Evolutionary conservation across 1,284 basidiomycete genomes (phyloP), one percentile per base, ranked within the genome.

Genomic region (Apiotrichum siamense): DNA sequence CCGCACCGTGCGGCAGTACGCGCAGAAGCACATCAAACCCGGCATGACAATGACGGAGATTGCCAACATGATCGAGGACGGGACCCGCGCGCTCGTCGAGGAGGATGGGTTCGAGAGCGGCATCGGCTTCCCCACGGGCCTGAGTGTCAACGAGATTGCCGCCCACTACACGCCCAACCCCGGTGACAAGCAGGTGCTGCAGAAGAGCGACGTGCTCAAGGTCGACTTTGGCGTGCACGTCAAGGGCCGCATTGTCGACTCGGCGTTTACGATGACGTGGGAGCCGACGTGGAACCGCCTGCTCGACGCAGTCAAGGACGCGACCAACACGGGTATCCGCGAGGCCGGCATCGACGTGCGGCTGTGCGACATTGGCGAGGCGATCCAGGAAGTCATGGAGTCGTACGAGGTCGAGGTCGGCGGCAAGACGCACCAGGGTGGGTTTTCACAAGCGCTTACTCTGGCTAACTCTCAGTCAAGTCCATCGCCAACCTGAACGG

Each of bases 321-420:
- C 96, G 3, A 98, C 96, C 4, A 83, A 97, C 60, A 87, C 89
- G 12, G 92, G 92, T 35, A 77, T 97, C 57, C 80, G 83, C 65
- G 90, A 88, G 80, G 88, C 94, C 7, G 96, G 96, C 4, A 97
- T 99, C 63, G 96, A 98, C 66, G 89, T 88, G 1, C 83, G 93
- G 40, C 79, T 98, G 42, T 92, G 91, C 55, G 94, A 98, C 68
- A 81, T 99, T 33, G 96, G 86, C 7, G 92, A 84, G 0, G 81
- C 82, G 35, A 93, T 98, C 54, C 94, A 99, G 72, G 96, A 99
- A 74, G 93, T 92, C 3, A 98, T 99, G 96, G 93, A 97, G 71
- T 91, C 88, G 5, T 97, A 97, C 69, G 96, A 98, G 72, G 92
- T 98, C 18, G 90, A 93, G 66, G 83, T 92, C 20, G 79, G 84